Base-by-base conservation (phyloP, 352 stramenopile genomes). In the Phytophthora vignae region DNA sequence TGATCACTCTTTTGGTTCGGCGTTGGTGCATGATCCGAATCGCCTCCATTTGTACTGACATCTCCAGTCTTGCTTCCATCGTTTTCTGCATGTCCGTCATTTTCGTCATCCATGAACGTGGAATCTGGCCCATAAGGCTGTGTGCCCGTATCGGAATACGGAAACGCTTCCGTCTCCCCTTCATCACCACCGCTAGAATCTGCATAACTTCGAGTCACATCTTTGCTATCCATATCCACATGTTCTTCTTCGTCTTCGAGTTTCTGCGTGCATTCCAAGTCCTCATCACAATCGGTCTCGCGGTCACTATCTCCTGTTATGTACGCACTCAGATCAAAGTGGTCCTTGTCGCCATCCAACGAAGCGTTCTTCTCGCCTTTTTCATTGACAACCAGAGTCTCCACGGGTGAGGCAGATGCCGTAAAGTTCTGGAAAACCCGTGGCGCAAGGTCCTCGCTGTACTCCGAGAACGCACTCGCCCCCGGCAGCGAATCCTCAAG, bases 241-340 rank as follows among this genome's bases (percentile, higher is more conserved):
- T 72, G 48, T 21, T 60, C 69, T 22, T 81, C 60, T 6, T 88
- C 80, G 4, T 83, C 80, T n/a, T 40, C 33, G 12, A 92, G 62
- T 19, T 60, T 59, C 62, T 92, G 79, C 6, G 83, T 92, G 31
- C 83, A 79, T 55, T 77, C 67, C n/a, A 74, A 55, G 10, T 64
- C 65, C 31, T 84, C 66, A 5, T 78, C 74, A 56, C 69, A 38
- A 46, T 75, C 59, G 8, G 64, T 67, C 40, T 81, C 56, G 4
- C 58, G 54, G 17, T 75, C 61, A 38, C 60, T 78, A 31, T 73
- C 60, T 48, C 74, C 62, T 10, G 49, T 29, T 42, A 60, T 54
- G 55, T 40, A 21, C n/a, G 46, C 46, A 53, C 54, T 67, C 31
- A n/a, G 22, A 27, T 73, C 74, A 69, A 62, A 15, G 1, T 56